Conservation (phyloP, 2,329 filamentous ascomycete species). For the Talaromyces sp. region DNA sequence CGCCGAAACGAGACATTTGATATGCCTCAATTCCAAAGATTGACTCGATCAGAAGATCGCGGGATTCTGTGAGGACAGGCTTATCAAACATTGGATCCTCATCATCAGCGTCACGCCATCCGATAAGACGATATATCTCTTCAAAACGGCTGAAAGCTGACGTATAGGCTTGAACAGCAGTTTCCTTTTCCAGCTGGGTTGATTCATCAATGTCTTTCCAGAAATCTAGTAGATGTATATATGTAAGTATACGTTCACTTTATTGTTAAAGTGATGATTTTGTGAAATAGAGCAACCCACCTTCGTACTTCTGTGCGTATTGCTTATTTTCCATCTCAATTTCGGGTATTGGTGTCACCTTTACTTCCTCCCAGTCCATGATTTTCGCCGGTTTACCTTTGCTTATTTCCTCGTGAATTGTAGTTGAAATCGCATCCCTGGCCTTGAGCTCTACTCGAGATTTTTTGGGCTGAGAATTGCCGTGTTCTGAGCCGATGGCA, state of each 20-base stretch:
- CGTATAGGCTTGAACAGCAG: slow-evolving; percentile 1
- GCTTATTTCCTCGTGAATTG: neutral
- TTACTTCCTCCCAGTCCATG: too few species aligned
- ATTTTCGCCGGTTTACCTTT: neutral
- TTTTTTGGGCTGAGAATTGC: neutral
- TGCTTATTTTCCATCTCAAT: neutral
- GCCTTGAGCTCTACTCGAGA: neutral
- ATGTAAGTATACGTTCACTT: neutral
- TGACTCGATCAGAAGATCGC: slow-evolving; percentile 5
- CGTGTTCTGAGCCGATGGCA: neutral
- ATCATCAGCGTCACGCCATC: neutral
- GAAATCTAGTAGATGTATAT: neutral
- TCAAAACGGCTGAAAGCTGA: slow-evolving; percentile 3
- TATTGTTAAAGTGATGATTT: neutral
- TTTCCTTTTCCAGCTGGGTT: neutral
- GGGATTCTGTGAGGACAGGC: neutral
- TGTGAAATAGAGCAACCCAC: neutral
- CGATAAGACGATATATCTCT: slow-evolving; percentile 9
- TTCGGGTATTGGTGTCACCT: too few species aligned
- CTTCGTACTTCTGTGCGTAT: neutral
- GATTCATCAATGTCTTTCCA: slow-evolving; percentile 10
- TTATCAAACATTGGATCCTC: neutral
- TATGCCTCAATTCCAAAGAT: slow-evolving; percentile 7
- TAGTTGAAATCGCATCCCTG: neutral
- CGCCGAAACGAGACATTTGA: slow-evolving; percentile 1